Conservation (phyloP, 2,329 filamentous ascomycete genomes). For the Ascosphaera acerosa region DNA sequence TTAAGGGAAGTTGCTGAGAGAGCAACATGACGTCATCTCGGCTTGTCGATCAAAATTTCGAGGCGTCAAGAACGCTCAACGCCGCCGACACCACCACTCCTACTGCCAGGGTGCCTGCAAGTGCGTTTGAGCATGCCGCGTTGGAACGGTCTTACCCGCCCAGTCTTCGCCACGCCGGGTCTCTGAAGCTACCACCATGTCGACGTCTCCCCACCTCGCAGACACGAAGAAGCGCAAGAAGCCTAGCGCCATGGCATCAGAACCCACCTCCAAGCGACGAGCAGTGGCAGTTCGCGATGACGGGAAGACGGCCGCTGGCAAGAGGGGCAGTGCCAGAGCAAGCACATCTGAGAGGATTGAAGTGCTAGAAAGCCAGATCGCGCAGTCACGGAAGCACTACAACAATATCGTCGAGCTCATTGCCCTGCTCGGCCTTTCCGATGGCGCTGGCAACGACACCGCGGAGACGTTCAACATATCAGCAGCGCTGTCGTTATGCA, state of each 20-base stretch:
- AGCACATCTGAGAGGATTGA: too few species aligned
- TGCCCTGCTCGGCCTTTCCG: slow-evolving; percentile 26
- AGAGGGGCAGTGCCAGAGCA: too few species aligned
- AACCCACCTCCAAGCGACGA: slow-evolving; percentile 19
- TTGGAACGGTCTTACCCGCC: too few species aligned
- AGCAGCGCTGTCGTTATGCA: slow-evolving; percentile 57
- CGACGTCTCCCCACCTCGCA: slow-evolving; percentile 2
- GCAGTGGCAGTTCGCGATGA: slow-evolving; percentile 21
- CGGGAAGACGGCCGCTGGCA: slow-evolving; percentile 21
- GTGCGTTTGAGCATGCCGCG: too few species aligned
- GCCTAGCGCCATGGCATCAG: slow-evolving; percentile 4
- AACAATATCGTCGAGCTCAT: slow-evolving; percentile 65
- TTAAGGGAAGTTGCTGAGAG: too few species aligned
- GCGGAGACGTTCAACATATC: slow-evolving; percentile 34
- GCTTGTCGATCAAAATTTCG: too few species aligned
- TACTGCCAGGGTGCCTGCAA: too few species aligned
- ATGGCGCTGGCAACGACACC: slow-evolving; percentile 19
- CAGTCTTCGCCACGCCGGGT: too few species aligned
- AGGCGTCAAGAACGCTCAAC: too few species aligned
- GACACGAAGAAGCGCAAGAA: slow-evolving; percentile 19
- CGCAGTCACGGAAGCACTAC: slow-evolving; percentile 71
- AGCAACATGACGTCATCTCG: too few species aligned
- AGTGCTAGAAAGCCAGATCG: slow-evolving; percentile 51
- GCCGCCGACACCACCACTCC: too few species aligned
- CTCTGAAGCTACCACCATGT: too few species aligned